A percentile compares a stretch with the other conserved stretches of the same genome.
Evolutionary conservation across 371 early-diverging fungal species (phyloP).

Genomic region (Parasitella parasitica): DNA sequence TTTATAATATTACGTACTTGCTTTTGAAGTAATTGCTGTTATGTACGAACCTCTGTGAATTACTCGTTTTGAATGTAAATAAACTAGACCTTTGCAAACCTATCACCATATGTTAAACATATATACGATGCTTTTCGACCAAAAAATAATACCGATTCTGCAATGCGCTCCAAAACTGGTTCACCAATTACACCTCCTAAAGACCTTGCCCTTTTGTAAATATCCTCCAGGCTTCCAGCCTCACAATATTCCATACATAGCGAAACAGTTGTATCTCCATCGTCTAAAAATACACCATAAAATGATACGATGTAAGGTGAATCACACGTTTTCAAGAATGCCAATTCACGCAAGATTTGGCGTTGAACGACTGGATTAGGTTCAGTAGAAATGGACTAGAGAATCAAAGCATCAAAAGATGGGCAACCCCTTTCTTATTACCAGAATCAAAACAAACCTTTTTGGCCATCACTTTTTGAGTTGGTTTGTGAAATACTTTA

Average conservation of each 20-base stretch:
- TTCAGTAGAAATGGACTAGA: slow-evolving; percentile 65
- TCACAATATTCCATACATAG: slow-evolving; percentile 96
- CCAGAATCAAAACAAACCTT: slow-evolving; percentile 64
- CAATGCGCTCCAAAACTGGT: slow-evolving; percentile 76
- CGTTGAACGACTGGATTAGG: slow-evolving; percentile 72
- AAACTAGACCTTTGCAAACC: slow-evolving; percentile 78
- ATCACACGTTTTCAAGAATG: slow-evolving; percentile 85
- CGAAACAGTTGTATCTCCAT: slow-evolving; percentile 82
- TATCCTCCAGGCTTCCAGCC: slow-evolving; percentile 79
- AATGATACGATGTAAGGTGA: slow-evolving; percentile 92
- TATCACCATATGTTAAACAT: slow-evolving; percentile 8
- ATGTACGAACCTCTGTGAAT: slow-evolving; percentile 70
- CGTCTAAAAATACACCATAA: slow-evolving; percentile 91
- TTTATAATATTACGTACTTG: background rate
- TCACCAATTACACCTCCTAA: slow-evolving; percentile 73
- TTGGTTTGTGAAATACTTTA: slow-evolving; percentile 79
- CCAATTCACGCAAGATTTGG: slow-evolving; percentile 90
- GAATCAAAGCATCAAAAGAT: background rate
- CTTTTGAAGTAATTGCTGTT: background rate
- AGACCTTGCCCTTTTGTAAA: slow-evolving; percentile 70
- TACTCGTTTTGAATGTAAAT: slow-evolving; percentile 73
- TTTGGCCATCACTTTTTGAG: slow-evolving; percentile 87
- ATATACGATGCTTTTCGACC: background rate
- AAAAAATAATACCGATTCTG: slow-evolving; percentile 61
- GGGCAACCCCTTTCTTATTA: background rate